A percentile compares a stretch with the other conserved stretches of the same genome.
Conservation (phyloP, 163 green algal genomes). For the Volvox carteri region DNA sequence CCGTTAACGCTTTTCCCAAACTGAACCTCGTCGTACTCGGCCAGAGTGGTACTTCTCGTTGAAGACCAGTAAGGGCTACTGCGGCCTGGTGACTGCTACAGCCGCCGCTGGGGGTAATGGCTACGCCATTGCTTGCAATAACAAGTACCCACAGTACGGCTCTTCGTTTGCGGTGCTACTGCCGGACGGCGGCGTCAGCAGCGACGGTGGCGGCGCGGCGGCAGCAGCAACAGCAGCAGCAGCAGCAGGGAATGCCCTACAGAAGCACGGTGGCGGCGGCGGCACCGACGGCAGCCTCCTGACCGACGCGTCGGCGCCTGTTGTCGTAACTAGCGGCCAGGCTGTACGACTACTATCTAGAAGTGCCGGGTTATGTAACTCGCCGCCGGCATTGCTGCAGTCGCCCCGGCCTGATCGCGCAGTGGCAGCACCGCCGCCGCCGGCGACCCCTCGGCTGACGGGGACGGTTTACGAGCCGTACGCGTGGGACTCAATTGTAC, state of each 20-base stretch:
- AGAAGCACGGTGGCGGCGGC: neutral
- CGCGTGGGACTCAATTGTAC: no score
- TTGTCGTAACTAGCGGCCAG: neutral
- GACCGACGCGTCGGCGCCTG: neutral
- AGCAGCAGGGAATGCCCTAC: neutral
- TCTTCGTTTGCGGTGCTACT: slow-evolving; percentile 25
- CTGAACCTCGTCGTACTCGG: no score
- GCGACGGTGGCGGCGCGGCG: neutral
- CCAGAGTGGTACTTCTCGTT: slow-evolving; percentile 45
- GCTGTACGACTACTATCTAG: slow-evolving; percentile 25
- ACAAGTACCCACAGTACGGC: slow-evolving; percentile 26
- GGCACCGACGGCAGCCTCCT: neutral
- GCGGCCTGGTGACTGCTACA: slow-evolving; percentile 9
- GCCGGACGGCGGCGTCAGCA: neutral
- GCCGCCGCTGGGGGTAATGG: slow-evolving; percentile 14
- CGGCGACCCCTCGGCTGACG: neutral
- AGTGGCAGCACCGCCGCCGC: neutral
- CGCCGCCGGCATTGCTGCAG: neutral
- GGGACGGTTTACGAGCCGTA: no score
- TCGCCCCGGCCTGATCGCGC: neutral
- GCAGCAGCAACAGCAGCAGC: neutral
- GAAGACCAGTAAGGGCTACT: slow-evolving; percentile 55
- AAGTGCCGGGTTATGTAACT: slow-evolving; percentile 12
- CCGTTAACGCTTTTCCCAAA: no score
- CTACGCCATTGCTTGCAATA: slow-evolving; percentile 36